Evolutionary conservation across 2,329 filamentous ascomycete genomes (phyloP).

Genomic region (Cryphonectria nitschkei): DNA sequence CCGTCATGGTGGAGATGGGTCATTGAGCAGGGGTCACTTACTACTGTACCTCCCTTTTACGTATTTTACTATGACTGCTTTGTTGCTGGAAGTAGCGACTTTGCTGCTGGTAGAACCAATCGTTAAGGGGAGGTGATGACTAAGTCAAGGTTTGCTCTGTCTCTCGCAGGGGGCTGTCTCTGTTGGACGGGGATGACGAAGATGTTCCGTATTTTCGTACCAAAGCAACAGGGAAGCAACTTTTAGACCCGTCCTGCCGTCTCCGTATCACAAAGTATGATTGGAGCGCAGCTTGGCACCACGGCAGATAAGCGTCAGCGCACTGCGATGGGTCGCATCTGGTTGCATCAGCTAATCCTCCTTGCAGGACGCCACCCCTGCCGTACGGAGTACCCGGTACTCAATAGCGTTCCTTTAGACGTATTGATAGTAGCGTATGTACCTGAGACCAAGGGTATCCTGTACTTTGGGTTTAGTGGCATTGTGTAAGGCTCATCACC

Average conservation of each 20-base stretch:
- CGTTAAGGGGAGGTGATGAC: background rate
- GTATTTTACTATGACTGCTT: background rate
- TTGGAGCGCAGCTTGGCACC: background rate
- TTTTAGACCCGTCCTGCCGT: background rate
- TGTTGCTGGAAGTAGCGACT: background rate
- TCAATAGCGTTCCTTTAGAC: background rate
- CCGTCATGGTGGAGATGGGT: background rate
- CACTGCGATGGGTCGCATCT: conserved; percentile 2
- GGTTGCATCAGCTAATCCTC: conserved; percentile 12
- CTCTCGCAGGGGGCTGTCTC: background rate
- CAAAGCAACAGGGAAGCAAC: background rate
- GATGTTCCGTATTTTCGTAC: background rate
- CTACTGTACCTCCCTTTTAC: background rate
- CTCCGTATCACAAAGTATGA: background rate
- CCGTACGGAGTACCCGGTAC: conserved; percentile 8
- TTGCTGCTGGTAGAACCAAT: background rate
- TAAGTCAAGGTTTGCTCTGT: background rate
- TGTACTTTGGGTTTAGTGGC: background rate
- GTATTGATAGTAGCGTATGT: background rate
- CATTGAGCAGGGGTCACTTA: background rate
- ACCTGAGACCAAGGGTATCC: background rate
- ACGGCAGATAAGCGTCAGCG: conserved; percentile 9
- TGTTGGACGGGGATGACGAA: background rate
- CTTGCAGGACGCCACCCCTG: conserved; percentile 9
- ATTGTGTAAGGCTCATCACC: conserved; percentile 1